Conservation (phyloP, 2,329 filamentous ascomycete species). For the Fusarium sp. region DNA sequence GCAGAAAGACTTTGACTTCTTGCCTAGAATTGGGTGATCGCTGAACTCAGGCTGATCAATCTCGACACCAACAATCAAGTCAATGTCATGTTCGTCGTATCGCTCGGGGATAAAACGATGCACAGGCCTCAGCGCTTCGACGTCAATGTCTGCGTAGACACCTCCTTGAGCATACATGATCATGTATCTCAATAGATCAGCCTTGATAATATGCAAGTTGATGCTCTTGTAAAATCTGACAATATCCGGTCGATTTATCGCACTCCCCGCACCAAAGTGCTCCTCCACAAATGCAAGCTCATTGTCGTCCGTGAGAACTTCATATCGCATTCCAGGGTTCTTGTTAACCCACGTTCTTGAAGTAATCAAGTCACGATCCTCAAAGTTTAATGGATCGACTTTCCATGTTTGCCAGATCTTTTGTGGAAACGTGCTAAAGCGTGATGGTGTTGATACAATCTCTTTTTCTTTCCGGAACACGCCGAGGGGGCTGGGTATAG, state of each 20-base stretch:
- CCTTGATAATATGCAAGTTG: constrained; percentile 72
- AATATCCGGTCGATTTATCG: constrained; percentile 73
- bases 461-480: constrained; percentile 29
- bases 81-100: constrained; percentile 72
- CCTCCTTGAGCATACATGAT: constrained; percentile 81
- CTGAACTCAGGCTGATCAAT: constrained; percentile 76
- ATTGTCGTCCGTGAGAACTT: constrained; percentile 77
- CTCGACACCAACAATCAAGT: constrained; percentile 77
- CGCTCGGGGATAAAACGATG: constrained; percentile 59
- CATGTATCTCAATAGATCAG: constrained; percentile 75
- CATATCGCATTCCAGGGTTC: constrained; percentile 75
- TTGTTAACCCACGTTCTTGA: constrained; percentile 74
- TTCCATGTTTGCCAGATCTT: constrained; percentile 87
- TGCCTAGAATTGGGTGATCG: constrained; percentile 73
- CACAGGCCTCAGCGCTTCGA: constrained; percentile 52
- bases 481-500: constrained; percentile 41
- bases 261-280: constrained; percentile 74
- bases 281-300: constrained; percentile 75
- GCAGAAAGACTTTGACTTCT: constrained; percentile 77
- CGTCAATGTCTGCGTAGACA: constrained; percentile 70
- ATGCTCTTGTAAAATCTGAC: constrained; percentile 70
- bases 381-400: constrained; percentile 73
- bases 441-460: constrained; percentile 22
- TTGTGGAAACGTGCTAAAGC: constrained; percentile 62
- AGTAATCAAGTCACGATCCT: constrained; percentile 68